These are phyloP conservation scores for Pleomassaria siparia DNA, from an alignment of 2,329 filamentous ascomycete genomes.

Conservation along the genomic window DNA sequence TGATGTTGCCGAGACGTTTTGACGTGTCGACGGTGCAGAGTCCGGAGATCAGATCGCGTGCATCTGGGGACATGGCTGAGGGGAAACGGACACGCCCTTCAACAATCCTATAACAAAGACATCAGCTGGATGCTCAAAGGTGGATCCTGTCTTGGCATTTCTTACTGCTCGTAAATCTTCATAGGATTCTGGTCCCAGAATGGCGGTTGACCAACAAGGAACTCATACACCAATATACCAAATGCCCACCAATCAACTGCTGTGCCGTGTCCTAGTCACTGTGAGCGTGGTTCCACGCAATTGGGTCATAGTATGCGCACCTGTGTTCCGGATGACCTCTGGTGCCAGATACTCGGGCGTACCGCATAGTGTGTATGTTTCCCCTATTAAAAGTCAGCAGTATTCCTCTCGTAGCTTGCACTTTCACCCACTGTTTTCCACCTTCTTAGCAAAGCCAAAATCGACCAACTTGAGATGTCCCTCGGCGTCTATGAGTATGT, in stretches of 20 bases:
- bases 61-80: slow-evolving; percentile 65
- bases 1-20: slow-evolving; percentile 75
- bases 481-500: slow-evolving; percentile 73
- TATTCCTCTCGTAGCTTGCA: background rate
- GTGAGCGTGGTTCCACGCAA: slow-evolving; percentile 19
- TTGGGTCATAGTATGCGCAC: slow-evolving; percentile 53
- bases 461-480: slow-evolving; percentile 83
- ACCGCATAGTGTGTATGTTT: slow-evolving; percentile 82
- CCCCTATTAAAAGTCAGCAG: slow-evolving; percentile 44
- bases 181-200: slow-evolving; percentile 88
- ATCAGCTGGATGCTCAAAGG: slow-evolving; percentile 2
- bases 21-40: slow-evolving; percentile 80
- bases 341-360: slow-evolving; percentile 83
- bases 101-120: slow-evolving; percentile 61
- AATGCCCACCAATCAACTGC: slow-evolving; percentile 89
- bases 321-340: slow-evolving; percentile 82
- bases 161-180: slow-evolving; percentile 74
- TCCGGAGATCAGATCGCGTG: slow-evolving; percentile 72
- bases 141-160: background rate
- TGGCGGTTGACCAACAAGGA: slow-evolving; percentile 79
- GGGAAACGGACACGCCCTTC: slow-evolving; percentile 77
- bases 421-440: slow-evolving; percentile 57
- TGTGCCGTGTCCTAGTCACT: slow-evolving; percentile 57
- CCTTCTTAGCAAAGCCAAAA: slow-evolving; percentile 81
- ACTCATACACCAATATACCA: slow-evolving; percentile 82